Conservation (phyloP, 2,329 filamentous ascomycete genomes). For the Paradendryphiella salina region DNA sequence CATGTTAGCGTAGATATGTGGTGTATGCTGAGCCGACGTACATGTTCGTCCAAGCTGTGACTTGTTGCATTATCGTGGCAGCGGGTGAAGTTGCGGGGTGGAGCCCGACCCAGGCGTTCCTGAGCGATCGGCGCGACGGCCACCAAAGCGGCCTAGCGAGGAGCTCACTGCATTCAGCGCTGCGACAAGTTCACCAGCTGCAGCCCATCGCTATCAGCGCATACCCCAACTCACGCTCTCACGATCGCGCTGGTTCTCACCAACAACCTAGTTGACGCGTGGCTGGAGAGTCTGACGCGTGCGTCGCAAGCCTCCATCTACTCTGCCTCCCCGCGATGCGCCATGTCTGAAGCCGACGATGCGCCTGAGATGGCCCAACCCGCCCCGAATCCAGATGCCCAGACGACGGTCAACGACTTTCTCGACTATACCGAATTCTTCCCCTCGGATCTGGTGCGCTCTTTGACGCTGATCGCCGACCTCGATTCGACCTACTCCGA, state of each 20-base stretch:
- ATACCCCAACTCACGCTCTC: conserved; percentile 23
- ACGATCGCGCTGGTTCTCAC: conserved; percentile 36
- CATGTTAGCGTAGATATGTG: background rate
- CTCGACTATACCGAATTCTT: conserved; percentile 72
- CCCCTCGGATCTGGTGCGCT: conserved; percentile 65
- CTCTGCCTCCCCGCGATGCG: conserved; percentile 41
- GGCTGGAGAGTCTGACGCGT: conserved; percentile 46
- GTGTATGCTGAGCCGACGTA: background rate
- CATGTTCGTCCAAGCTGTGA: background rate
- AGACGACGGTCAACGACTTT: conserved; percentile 68
- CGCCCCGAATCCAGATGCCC: conserved; percentile 64
- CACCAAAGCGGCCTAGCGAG: conserved; percentile 17
- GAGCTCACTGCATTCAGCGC: conserved; percentile 5
- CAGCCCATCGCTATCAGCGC: conserved; percentile 17
- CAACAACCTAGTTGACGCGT: conserved; percentile 43
- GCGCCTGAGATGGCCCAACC: conserved; percentile 42
- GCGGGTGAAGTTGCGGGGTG: background rate
- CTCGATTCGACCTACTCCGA: conserved; percentile 52
- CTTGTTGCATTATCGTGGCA: too few relatives aligned
- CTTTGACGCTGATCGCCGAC: conserved; percentile 63
- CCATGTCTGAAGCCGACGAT: conserved; percentile 44
- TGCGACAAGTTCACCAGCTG: conserved; percentile 12
- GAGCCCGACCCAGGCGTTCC: conserved; percentile 5
- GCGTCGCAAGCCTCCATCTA: conserved; percentile 38
- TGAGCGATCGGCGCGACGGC: background rate